phyloP scores from a whole-genome alignment of 352 stramenopile genomes.

The Aphanomyces stellatus region DNA sequence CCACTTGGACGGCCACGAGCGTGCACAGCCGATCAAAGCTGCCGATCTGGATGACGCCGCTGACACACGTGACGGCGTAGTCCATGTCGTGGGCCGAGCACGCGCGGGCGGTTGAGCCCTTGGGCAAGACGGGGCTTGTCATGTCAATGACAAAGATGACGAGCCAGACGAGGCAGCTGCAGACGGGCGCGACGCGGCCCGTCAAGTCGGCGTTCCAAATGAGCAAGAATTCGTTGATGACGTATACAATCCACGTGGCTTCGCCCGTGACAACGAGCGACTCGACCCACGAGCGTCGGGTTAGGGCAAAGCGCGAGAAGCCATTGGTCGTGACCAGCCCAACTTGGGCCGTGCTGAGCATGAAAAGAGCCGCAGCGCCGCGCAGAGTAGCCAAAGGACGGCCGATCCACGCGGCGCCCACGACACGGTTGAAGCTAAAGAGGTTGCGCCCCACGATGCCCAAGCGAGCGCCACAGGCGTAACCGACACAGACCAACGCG shows the following conservation, averaged over 20 bases:
- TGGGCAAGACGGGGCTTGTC: too few species aligned
- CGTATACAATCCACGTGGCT: slow-evolving; percentile 1
- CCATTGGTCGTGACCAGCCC: not conserved
- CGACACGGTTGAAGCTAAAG: slow-evolving; percentile 4
- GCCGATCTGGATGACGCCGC: too few species aligned
- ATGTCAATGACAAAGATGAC: not conserved
- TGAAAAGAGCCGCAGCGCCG: not conserved
- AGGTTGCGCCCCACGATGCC: not conserved
- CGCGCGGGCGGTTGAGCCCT: too few species aligned
- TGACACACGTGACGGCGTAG: too few species aligned
- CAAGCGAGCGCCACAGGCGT: not conserved
- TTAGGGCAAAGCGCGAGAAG: too few species aligned
- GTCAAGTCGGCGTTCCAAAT: not conserved
- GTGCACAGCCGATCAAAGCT: too few species aligned
- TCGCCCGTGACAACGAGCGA: not conserved
- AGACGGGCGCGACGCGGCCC: not conserved
- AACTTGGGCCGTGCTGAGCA: slow-evolving; percentile 1
- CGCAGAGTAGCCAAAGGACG: not conserved
- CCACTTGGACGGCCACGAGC: too few species aligned
- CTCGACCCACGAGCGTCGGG: not conserved
- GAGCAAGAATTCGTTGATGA: not conserved
- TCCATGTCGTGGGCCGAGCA: too few species aligned
- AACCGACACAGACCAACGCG: not conserved
- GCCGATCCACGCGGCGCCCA: not conserved
- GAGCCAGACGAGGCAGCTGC: not conserved